Evolutionary conservation across 805 yeast genomes (phyloP).

Genomic region (Saccharomycopsis sp.): DNA sequence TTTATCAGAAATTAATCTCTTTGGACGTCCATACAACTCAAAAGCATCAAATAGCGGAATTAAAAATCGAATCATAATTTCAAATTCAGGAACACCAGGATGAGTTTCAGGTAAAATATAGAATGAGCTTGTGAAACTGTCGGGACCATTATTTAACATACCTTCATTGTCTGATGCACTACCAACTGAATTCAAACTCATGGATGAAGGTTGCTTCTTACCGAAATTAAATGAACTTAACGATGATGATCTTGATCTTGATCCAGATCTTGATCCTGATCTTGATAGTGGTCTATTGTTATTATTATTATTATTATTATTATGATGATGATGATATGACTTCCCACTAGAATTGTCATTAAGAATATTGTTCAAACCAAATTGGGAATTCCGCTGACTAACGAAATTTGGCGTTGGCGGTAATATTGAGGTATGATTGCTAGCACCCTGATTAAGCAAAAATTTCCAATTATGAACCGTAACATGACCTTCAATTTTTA

Average conservation of each 20-base stretch:
- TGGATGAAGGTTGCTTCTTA: conserved; percentile 9
- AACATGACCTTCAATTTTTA: conserved; percentile 50
- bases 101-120: conserved; percentile 66
- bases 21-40: conserved; percentile 69
- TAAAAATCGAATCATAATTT: conserved; percentile 63
- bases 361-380: not conserved
- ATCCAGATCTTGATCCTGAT: too few relatives aligned
- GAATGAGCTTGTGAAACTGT: conserved; percentile 24
- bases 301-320: too few relatives aligned
- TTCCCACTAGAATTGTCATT: not conserved
- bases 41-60: conserved; percentile 67
- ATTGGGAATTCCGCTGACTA: not conserved
- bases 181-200: conserved; percentile 13
- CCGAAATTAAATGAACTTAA: conserved; percentile 15
- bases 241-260: conserved; percentile 20
- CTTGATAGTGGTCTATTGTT: too few relatives aligned
- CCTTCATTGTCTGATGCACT: conserved; percentile 11
- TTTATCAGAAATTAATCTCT: conserved; percentile 51
- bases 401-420: conserved; percentile 17
- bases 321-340: not conserved
- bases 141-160: not conserved
- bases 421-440: conserved; percentile 3
- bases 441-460: conserved; percentile 11
- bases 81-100: conserved; percentile 64
- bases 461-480: conserved; percentile 29